Evolutionary conservation across 2,329 filamentous ascomycete species (phyloP), one percentile per base, ranked within the genome.

Genomic region (Fusarium burgessii): DNA sequence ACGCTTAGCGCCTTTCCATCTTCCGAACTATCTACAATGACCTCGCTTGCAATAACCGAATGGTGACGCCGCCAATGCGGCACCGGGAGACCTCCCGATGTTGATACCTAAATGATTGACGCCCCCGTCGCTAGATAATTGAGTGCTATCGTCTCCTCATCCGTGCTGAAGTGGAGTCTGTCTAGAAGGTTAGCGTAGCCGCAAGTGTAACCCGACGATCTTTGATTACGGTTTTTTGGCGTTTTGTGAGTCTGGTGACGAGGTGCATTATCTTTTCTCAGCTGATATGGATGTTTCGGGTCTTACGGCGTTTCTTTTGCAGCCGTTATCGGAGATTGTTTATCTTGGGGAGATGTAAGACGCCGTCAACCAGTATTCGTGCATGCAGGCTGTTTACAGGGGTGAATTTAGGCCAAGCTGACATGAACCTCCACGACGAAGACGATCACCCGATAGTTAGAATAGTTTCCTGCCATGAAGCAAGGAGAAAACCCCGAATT

Each of bases 141-240:
- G 27, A 46, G 61, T 36, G 40, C 29, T 29, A n/a, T 36, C 13
- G 12, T 32, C 20, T 40, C 38, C 42, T 27, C 47, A 60, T n/a
- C 35, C 32, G 27, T 60, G 36, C 38, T 50, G 9, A 42, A 5
- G n/a, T 32, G n/a, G 29, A 17, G n/a, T 11, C 3, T 9, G 1
- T 10, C 6, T 14, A 12, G 33, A 9, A 40, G 45, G 63, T 61
- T 66, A 66, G 63, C 62, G 54, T 61, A 66, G 46, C 62, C 62
- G 51, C 57, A 46, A 42, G 35, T 8, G 6, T 15, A 32, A 35
- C 33, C n/a, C 25, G n/a, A 36, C 13, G 35, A 58, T 58, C 55
- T 32, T 51, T 25, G 45, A 58, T 33, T 52, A 33, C 10, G 33
- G 36, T 9, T 58, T 9, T 58, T 33, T 38, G 13, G 20, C 3